phyloP scores from a whole-genome alignment of 371 early-diverging fungal genomes.

The Mucor saturninus region DNA sequence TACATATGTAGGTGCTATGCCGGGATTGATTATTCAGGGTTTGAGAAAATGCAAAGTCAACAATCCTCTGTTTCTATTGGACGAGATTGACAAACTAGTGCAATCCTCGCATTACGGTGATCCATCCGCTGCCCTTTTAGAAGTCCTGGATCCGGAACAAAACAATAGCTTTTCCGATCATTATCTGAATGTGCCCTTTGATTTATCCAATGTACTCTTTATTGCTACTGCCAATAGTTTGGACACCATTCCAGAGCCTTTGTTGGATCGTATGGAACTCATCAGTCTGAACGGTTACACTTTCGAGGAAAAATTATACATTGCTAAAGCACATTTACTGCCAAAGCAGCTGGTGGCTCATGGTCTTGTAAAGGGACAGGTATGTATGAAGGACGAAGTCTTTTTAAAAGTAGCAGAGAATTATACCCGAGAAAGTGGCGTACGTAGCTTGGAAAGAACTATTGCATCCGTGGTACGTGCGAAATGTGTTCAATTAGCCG shows the following conservation, averaged over 20 bases:
- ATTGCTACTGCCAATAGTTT: constrained; percentile 88
- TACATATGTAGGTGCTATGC: constrained; percentile 90
- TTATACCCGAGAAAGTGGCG: constrained; percentile 89
- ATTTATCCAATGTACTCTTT: constrained; percentile 84
- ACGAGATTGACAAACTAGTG: constrained; percentile 75
- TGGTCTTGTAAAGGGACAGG: constrained; percentile 59
- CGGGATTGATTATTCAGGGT: constrained; percentile 86
- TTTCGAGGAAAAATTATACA: constrained; percentile 76
- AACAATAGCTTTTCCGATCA: constrained; percentile 84
- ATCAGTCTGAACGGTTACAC: constrained; percentile 86
- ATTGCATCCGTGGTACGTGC: constrained; percentile 76
- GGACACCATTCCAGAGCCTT: constrained; percentile 79
- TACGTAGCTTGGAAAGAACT: constrained; percentile 76
- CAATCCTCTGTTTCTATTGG: constrained; percentile 81
- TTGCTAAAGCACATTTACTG: constrained; percentile 55
- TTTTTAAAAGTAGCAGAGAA: constrained; percentile 68
- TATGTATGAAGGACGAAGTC: constrained; percentile 57
- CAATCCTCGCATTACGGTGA: constrained; percentile 73
- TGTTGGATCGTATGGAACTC: constrained; percentile 89
- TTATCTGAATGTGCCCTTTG: constrained; percentile 84
- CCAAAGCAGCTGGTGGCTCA: constrained; percentile 77
- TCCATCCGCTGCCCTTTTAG: constrained; percentile 84
- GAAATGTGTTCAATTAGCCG: constrained; percentile 73
- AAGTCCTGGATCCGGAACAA: constrained; percentile 91
- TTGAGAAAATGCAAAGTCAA: constrained; percentile 72